Base-by-base conservation (phyloP, 208 protist genomes). In the Wallacemonas sp. region DNA sequence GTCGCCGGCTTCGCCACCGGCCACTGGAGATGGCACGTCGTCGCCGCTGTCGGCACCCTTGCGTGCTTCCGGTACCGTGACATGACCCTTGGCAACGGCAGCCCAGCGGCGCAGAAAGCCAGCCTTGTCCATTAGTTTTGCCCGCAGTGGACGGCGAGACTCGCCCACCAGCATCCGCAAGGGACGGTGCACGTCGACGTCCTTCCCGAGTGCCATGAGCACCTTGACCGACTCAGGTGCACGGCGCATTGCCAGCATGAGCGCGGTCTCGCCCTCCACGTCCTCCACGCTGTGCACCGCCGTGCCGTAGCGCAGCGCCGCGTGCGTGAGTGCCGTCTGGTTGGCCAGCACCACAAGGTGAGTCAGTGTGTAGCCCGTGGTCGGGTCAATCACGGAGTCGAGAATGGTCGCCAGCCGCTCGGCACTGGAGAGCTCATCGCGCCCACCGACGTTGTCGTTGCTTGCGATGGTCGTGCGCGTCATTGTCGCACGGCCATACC, bases 361-460 rank as follows among this genome's bases (percentile, higher is more conserved):
- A 50, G 64, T 81, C 29, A 85, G 36, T 1, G 79, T 85, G 54
- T 77, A 79, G 33, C 71, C 71, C 13, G 71, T 80, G 9, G 44
- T 41, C n/a, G 38, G 59, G 55, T 85, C 66, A 30, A 70, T 3
- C 5, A 85, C 79, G 26, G n/a, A 41, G 50, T 85, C 73, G 19
- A 85, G 34, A 27, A 85, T 63, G 29, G 62, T 67, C 10, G 29
- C 10, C 15, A 50, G 19, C 17, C 12, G 24, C 13, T 10, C 29
- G 6, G 45, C 44, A 17, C 0, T 42, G 45, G 8, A 6, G 5
- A 36, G 27, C 13, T 8, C 17, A 19, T 0, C 22, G 10, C 45
- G 38, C 26, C 0, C 6, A 0, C 19, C 24, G 22, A 13, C 37
- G 22, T 63, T 34, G 41, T 65, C 27, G 44, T 53, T 13, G 60